Conservation (phyloP, 2,329 filamentous ascomycete genomes). For the Sporothrix luriei region DNA sequence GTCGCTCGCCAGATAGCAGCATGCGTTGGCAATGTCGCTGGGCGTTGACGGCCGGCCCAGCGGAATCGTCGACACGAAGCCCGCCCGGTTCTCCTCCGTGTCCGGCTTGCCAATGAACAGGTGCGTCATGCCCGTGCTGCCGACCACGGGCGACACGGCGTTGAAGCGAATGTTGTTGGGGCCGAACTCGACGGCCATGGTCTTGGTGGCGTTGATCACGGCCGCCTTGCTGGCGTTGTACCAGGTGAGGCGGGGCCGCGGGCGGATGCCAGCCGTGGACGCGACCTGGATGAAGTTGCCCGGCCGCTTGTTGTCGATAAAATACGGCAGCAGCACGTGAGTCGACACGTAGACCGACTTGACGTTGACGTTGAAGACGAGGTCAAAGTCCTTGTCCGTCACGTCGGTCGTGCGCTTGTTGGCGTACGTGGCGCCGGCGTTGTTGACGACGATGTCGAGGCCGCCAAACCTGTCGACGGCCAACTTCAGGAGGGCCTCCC, state of each 20-base stretch:
- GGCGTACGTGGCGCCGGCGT: constrained; percentile 60
- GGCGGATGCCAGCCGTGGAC: constrained; percentile 63
- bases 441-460: constrained; percentile 63
- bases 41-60: constrained; percentile 60
- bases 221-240: constrained; percentile 71
- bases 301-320: constrained; percentile 58
- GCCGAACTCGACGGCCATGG: constrained; percentile 71
- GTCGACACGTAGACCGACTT: constrained; percentile 66
- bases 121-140: constrained; percentile 60
- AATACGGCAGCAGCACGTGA: constrained; percentile 61
- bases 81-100: constrained; percentile 62
- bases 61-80: constrained; percentile 58
- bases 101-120: constrained; percentile 63
- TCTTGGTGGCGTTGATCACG: constrained; percentile 60
- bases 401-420: constrained; percentile 67
- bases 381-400: constrained; percentile 66
- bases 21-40: constrained; percentile 70
- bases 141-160: constrained; percentile 68
- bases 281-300: constrained; percentile 68
- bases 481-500: constrained; percentile 53
- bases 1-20: constrained; percentile 69
- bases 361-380: constrained; percentile 69
- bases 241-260: constrained; percentile 66
- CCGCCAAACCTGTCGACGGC: constrained; percentile 52
- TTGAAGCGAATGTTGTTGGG: constrained; percentile 73